Percentiles rank a stretch among this genome's conserved stretches.
Conservation (phyloP, 2,329 filamentous ascomycete genomes). For the Dothiorella sarmentorum region DNA sequence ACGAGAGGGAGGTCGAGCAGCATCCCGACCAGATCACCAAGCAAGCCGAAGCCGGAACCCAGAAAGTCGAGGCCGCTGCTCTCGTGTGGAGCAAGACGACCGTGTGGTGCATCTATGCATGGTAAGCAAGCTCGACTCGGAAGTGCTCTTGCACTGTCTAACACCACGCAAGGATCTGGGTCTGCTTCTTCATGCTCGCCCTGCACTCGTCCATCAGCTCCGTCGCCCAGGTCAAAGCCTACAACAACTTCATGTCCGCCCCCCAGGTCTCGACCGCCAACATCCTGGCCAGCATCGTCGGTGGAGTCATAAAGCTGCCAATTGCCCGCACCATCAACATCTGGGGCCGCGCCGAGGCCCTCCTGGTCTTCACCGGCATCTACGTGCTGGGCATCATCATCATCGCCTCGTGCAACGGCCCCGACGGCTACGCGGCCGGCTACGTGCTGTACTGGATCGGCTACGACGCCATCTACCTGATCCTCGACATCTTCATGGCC, state of each 20-base stretch:
- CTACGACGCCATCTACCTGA: constrained; percentile 56
- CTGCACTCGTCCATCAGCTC: constrained; percentile 43
- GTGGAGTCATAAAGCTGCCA: constrained; percentile 38
- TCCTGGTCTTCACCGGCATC: constrained; percentile 34
- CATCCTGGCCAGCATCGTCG: constrained; percentile 37
- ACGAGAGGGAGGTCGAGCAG: constrained; percentile 30
- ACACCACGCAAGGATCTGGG: constrained; percentile 39
- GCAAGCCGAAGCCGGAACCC: constrained; percentile 37
- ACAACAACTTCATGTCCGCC: constrained; percentile 32
- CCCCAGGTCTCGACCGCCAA: constrained; percentile 35
- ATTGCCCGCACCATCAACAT: constrained; percentile 42
- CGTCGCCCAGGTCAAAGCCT: constrained; percentile 40
- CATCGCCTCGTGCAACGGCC: constrained; percentile 61
- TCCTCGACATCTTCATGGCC: constrained; percentile 62
- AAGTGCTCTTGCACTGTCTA: background rate
- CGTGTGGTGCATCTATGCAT: constrained; percentile 36
- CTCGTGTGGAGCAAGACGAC: constrained; percentile 39
- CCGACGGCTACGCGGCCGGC: constrained; percentile 61
- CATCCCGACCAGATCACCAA: constrained; percentile 28
- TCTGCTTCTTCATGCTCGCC: constrained; percentile 50
- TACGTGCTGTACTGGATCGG: constrained; percentile 66
- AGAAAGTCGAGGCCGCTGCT: constrained; percentile 40
- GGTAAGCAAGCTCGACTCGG: constrained; percentile 29
- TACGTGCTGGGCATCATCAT: constrained; percentile 55
- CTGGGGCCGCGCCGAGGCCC: constrained; percentile 41